phyloP scores from a whole-genome alignment of 2,329 filamentous ascomycete genomes.

The Xylaria digitata region DNA sequence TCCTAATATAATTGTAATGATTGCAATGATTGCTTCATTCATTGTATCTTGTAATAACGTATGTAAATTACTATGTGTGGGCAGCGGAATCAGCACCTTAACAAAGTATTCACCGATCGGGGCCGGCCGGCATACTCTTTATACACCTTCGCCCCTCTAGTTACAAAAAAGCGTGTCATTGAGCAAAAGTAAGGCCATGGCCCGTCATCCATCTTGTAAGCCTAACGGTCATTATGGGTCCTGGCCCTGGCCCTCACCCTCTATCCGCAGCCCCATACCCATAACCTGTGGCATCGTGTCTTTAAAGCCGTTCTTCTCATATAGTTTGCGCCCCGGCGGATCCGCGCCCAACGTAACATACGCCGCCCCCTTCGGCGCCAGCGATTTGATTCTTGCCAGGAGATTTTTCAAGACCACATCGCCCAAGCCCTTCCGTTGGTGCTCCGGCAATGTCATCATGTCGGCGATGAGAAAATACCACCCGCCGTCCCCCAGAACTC shows the following conservation, averaged over 20 bases:
- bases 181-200: too few relatives aligned
- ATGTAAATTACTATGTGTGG: too few relatives aligned
- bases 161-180: too few relatives aligned
- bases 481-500: conserved; percentile 62
- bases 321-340: conserved; percentile 56
- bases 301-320: conserved; percentile 60
- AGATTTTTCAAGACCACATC: conserved; percentile 58
- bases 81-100: too few relatives aligned
- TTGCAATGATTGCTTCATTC: too few relatives aligned
- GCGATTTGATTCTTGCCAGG: conserved; percentile 54
- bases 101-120: too few relatives aligned
- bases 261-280: conserved; percentile 47
- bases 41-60: too few relatives aligned
- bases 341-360: conserved; percentile 62
- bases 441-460: conserved; percentile 61
- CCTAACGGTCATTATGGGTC: conserved; percentile 6
- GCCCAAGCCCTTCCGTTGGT: conserved; percentile 61
- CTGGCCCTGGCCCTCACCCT: conserved; percentile 12
- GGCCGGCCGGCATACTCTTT: too few relatives aligned
- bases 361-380: conserved; percentile 53
- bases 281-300: conserved; percentile 51
- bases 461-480: conserved; percentile 64
- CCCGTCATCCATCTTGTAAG: neutral
- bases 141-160: too few relatives aligned
- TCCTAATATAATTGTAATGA: too few relatives aligned